phyloP scores from a whole-genome alignment of 2,329 filamentous ascomycete genomes.

The Aspergillus sp. region DNA sequence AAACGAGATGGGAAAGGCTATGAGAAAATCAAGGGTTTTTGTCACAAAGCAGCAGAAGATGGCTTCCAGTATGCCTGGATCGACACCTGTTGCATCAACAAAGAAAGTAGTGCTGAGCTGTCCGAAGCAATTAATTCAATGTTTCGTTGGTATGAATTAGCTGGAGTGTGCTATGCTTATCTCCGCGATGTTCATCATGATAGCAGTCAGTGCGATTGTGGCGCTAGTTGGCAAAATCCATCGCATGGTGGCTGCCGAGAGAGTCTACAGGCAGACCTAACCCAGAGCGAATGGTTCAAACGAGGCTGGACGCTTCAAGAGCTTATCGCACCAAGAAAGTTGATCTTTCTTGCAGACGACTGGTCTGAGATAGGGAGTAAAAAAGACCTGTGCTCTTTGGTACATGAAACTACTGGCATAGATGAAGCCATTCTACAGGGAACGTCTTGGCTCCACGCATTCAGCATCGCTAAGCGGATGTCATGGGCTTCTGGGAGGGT shows the following conservation, averaged over 20 bases:
- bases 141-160: slow-evolving; percentile 29
- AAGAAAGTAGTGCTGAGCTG: slow-evolving; percentile 29
- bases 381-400: no score
- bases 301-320: no score
- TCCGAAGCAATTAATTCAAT: slow-evolving; percentile 28
- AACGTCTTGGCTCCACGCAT: not conserved
- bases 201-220: no score
- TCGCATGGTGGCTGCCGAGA: no score
- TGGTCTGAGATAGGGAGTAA: no score
- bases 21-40: not conserved
- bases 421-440: no score
- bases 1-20: slow-evolving; percentile 4
- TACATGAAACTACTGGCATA: no score
- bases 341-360: not conserved
- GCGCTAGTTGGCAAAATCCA: no score
- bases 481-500: no score
- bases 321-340: not conserved
- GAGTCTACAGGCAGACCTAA: no score
- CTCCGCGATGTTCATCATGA: slow-evolving; percentile 18
- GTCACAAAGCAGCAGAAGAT: not conserved
- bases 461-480: not conserved
- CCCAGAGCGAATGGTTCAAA: no score
- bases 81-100: slow-evolving; percentile 38
- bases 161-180: slow-evolving; percentile 31
- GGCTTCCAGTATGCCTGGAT: slow-evolving; percentile 28